phyloP scores from a whole-genome alignment of 2,329 filamentous ascomycete species.

The Colletotrichum lupini region DNA sequence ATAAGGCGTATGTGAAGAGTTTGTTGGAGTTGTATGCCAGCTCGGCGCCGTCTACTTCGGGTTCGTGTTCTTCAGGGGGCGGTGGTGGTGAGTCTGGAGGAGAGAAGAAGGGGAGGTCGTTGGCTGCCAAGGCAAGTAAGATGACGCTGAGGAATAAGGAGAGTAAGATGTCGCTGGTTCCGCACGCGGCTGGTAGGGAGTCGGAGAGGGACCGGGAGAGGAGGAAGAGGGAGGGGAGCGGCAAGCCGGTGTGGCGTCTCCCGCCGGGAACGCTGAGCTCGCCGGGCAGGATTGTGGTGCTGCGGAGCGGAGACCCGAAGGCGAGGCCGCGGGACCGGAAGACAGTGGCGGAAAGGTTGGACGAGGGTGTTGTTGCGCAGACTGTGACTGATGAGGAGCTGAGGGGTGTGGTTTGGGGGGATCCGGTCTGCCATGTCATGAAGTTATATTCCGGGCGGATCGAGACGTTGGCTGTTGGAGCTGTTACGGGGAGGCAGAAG shows the following conservation, averaged over 20 bases:
- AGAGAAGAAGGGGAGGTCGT: conserved; percentile 25
- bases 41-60: conserved; percentile 57
- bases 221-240: conserved; percentile 41
- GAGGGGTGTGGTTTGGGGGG: conserved; percentile 80
- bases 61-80: not conserved
- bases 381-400: conserved; percentile 76
- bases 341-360: conserved; percentile 61
- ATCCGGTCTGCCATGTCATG: conserved; percentile 86
- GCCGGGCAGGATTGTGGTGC: conserved; percentile 75
- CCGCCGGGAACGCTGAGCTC: conserved; percentile 75
- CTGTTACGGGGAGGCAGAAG: conserved; percentile 62
- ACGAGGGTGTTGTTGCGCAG: conserved; percentile 75
- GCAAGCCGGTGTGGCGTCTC: conserved; percentile 67
- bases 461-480: conserved; percentile 76
- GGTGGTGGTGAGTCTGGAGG: not conserved
- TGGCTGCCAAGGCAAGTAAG: conserved; percentile 9
- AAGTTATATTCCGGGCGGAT: conserved; percentile 78
- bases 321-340: conserved; percentile 54
- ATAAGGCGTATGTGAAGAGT: conserved; percentile 79
- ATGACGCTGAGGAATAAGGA: conserved; percentile 2
- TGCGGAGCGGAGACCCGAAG: conserved; percentile 63
- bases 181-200: conserved; percentile 14
- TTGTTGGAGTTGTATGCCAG: conserved; percentile 77
- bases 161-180: conserved; percentile 33
- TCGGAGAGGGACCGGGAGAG: conserved; percentile 34